These are phyloP conservation scores for Erodium maritimum DNA, from an alignment of 345 rosid species.

Conservation along the genomic window DNA sequence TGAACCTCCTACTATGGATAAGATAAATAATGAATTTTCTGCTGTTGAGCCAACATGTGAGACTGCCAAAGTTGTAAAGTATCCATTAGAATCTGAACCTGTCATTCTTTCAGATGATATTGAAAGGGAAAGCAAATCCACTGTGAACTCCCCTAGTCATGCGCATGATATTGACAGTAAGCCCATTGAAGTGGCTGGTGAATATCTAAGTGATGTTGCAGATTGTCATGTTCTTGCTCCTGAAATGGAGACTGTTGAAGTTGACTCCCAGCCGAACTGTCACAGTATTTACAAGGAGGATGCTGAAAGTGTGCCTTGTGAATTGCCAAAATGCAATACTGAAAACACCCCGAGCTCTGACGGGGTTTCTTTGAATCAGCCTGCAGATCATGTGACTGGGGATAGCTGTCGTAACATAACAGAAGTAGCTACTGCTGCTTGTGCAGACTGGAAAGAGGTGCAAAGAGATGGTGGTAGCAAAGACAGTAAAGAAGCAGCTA, in stretches of 20 bases:
- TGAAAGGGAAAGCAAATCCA: constrained; percentile 5
- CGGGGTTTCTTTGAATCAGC: too few species aligned
- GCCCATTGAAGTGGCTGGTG: not conserved
- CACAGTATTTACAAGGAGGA: not conserved
- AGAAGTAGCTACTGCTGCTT: not conserved
- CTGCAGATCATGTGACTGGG: not conserved
- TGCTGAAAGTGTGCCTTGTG: constrained; percentile 1
- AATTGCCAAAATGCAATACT: constrained; percentile 4
- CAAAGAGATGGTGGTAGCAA: too few species aligned
- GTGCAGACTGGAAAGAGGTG: not conserved
- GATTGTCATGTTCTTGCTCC: not conserved
- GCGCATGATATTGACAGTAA: not conserved
- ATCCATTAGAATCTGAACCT: not conserved
- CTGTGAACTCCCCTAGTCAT: not conserved
- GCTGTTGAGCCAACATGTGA: constrained; percentile 16
- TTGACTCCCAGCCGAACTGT: not conserved
- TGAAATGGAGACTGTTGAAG: constrained; percentile 4
- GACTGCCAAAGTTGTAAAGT: not conserved
- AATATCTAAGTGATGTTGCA: not conserved
- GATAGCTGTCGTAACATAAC: not conserved
- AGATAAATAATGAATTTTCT: constrained; percentile 15
- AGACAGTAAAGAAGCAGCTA: not conserved
- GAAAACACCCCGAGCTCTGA: not conserved
- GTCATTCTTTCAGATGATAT: constrained; percentile 3
- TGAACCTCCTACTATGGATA: constrained; percentile 8